Base-by-base conservation (phyloP, 2,329 filamentous ascomycete species). In the Fusarium illudens region DNA sequence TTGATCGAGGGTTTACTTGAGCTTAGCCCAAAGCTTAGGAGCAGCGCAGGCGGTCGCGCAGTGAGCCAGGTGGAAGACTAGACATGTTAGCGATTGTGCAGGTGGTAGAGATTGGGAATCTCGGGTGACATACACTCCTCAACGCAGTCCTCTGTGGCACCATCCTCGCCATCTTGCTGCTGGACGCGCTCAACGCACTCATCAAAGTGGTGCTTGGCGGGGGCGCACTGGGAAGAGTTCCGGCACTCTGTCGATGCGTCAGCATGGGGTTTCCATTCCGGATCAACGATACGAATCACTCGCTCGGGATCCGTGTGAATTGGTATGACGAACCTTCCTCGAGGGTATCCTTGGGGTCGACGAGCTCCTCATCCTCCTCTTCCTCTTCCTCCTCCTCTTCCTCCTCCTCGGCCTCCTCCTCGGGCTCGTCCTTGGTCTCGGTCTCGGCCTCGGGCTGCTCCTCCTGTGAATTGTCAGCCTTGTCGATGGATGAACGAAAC, bases 11-110 rank as follows among this genome's bases (percentile, higher is more conserved):
- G 34, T 84, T 87, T 97, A 98, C 88, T 95, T 96, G 80, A 98
- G 92, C 82, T 90, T 85, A 71, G 90, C 88, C 89, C 93, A 99
- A 77, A 99, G 91, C 90, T 97, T 97, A 77, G 95, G 94, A 58
- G 96, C 96, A 68, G 96, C 95, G 81, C 96, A 99, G 79, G 91
- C 85, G 76, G 89, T 92, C 70, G 95, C 93, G 86, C 96, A 99
- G 87, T 98, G 96, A 76, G 92, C 90, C 76, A 99, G 92, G 84
- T 99, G 95, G 92, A 99, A 99, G 87, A 97, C 95, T 97, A 30
- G 54, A 13, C 9, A 54, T 30, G 60, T 74, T 63, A 74, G 71
- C 13, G 58, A 39, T 33, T 46, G 51, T 42, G 20, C 22, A 25
- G n/a, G n/a, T n/a, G n/a, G 22, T 27, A 25, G 46, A 32, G 25